phyloP scores from a whole-genome alignment of 202 grass and related monocot genomes.

The Panicum virgatum region DNA sequence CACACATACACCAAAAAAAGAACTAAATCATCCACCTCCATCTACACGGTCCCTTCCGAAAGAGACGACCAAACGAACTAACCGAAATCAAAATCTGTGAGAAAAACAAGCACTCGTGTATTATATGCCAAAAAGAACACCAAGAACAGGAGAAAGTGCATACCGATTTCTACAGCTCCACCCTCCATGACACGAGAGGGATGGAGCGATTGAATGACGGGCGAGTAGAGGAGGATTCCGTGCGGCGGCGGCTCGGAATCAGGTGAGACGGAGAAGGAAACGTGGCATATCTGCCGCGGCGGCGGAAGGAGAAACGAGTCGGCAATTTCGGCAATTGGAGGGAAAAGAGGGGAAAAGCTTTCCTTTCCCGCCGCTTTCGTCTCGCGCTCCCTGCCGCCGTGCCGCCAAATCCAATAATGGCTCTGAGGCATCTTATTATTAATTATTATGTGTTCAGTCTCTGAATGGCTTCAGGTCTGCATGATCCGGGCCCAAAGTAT shows the following conservation, averaged over 20 bases:
- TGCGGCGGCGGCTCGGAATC: neutral
- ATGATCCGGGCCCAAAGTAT: too few species aligned
- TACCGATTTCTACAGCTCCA: too few species aligned
- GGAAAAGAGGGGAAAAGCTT: too few species aligned
- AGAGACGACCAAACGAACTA: neutral
- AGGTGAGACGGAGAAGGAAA: neutral
- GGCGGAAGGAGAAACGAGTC: neutral
- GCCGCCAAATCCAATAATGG: too few species aligned
- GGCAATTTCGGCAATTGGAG: neutral
- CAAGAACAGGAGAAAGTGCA: neutral
- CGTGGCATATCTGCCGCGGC: neutral
- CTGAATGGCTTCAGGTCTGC: too few species aligned
- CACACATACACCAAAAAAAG: too few species aligned
- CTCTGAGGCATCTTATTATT: too few species aligned
- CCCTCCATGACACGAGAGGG: too few species aligned
- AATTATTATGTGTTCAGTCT: too few species aligned
- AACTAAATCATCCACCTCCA: neutral
- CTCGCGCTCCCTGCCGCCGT: too few species aligned
- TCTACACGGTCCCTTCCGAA: neutral
- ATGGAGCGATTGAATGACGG: neutral
- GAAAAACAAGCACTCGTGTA: neutral
- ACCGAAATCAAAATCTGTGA: neutral
- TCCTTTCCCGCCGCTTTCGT: too few species aligned
- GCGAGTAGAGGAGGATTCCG: neutral
- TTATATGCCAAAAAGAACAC: neutral